Percentiles rank a stretch among this genome's conserved stretches.
Evolutionary conservation across 1,139 yeast genomes (phyloP).

Genomic region (Pichiaceae sp.): DNA sequence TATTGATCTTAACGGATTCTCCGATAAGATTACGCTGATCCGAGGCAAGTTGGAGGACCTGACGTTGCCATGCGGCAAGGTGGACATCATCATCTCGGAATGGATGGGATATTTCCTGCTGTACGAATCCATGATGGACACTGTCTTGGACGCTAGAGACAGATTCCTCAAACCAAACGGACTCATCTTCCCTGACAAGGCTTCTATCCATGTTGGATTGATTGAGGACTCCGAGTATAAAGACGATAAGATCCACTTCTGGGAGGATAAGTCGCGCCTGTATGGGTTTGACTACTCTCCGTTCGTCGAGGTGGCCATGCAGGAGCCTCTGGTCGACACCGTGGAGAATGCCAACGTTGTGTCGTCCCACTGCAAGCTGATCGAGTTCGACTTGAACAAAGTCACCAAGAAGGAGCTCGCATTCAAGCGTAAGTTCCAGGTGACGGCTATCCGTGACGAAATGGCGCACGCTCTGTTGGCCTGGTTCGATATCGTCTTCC

Average conservation of each 20-base stretch:
- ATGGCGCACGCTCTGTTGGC: conserved; percentile 81
- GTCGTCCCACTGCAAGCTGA: conserved; percentile 60
- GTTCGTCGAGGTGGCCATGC: conserved; percentile 55
- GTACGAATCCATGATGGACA: conserved; percentile 96
- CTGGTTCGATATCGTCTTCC: conserved; percentile 94
- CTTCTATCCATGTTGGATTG: conserved; percentile 84
- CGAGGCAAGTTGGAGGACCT: conserved; percentile 96
- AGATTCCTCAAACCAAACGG: conserved; percentile 69
- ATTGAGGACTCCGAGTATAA: conserved; percentile 94
- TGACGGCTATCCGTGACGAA: conserved; percentile 73
- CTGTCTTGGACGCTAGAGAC: conserved; percentile 92
- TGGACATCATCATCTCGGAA: conserved; percentile 92
- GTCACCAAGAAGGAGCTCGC: conserved; percentile 78
- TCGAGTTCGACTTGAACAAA: conserved; percentile 84
- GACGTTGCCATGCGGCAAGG: conserved; percentile 66
- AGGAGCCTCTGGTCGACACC: conserved; percentile 90
- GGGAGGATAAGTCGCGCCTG: conserved; percentile 68
- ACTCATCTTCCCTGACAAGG: conserved; percentile 89
- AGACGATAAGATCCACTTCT: conserved; percentile 84
- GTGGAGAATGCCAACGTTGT: conserved; percentile 76
- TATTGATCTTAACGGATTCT: conserved; percentile 73
- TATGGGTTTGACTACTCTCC: conserved; percentile 92
- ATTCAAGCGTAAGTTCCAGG: conserved; percentile 56
- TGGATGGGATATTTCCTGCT: conserved; percentile 99
- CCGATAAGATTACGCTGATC: conserved; percentile 79